These are phyloP conservation scores for Pseudogymnoascus sp. DNA, from an alignment of 2,329 filamentous ascomycete species.

Conservation along the genomic window DNA sequence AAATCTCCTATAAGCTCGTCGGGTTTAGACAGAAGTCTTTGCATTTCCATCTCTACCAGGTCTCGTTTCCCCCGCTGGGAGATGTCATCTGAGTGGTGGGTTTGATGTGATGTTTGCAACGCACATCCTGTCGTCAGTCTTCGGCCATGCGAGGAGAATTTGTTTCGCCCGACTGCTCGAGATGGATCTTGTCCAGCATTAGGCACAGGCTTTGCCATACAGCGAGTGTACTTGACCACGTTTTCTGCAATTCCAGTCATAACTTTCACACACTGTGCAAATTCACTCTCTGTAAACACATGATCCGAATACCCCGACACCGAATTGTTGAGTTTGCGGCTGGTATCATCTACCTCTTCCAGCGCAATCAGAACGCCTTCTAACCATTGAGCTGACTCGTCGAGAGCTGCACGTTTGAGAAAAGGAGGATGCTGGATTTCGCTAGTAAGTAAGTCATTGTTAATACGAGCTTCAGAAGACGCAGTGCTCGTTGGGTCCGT, in stretches of 20 bases:
- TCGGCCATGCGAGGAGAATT: background rate
- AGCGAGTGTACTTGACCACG: constrained; percentile 11
- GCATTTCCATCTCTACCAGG: constrained; percentile 12
- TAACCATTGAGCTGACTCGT: constrained; percentile 10
- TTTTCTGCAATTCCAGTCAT: constrained; percentile 14
- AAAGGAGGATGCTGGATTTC: background rate
- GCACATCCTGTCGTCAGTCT: too few relatives aligned
- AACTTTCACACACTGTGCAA: too few relatives aligned
- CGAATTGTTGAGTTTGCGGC: too few relatives aligned
- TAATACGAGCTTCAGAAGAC: too few relatives aligned
- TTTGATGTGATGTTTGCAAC: too few relatives aligned
- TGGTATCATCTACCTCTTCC: constrained; percentile 8
- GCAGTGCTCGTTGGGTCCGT: background rate
- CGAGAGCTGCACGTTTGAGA: constrained; percentile 12
- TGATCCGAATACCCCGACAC: too few relatives aligned
- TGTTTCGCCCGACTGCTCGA: background rate
- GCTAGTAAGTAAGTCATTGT: too few relatives aligned
- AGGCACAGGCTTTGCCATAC: constrained; percentile 10
- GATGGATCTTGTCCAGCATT: constrained; percentile 11
- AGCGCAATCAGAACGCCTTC: constrained; percentile 12
- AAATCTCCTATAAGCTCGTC: constrained; percentile 16
- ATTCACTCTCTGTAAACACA: too few relatives aligned
- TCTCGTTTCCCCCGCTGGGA: too few relatives aligned
- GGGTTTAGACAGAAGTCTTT: constrained; percentile 13
- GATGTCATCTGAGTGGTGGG: too few relatives aligned